phyloP scores from a whole-genome alignment of 441 rosid species.

The Jatropha podagrica region DNA sequence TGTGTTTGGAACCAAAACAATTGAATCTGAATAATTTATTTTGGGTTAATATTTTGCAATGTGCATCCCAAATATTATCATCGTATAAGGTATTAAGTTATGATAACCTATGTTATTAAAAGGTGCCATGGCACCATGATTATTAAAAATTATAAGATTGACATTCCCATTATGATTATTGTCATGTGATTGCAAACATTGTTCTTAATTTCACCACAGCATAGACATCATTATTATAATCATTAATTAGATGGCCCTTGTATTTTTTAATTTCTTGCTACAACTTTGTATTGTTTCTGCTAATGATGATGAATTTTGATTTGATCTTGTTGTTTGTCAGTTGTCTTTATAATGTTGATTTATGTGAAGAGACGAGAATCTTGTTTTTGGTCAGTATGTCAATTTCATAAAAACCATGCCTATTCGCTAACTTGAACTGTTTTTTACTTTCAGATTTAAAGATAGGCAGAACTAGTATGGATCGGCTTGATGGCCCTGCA shows the following conservation, averaged over 20 bases:
- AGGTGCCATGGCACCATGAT: not conserved
- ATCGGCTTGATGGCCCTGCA: conserved; percentile 58
- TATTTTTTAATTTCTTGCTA: not conserved
- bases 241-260: not conserved
- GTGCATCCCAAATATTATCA: not conserved
- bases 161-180: not conserved
- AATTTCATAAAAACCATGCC: not conserved
- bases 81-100: not conserved
- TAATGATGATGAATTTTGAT: not conserved
- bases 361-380: not conserved
- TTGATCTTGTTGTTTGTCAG: not conserved
- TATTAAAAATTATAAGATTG: not conserved
- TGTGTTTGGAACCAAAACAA: not conserved
- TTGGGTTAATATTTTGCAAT: not conserved
- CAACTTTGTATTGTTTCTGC: not conserved
- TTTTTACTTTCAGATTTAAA: not conserved
- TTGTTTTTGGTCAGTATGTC: not conserved
- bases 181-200: not conserved
- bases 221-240: not conserved
- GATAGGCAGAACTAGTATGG: conserved; percentile 46
- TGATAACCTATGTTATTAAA: not conserved
- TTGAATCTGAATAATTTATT: too few species aligned
- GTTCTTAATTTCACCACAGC: not conserved
- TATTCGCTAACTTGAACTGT: not conserved
- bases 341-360: not conserved